phyloP scores from a whole-genome alignment of 176 grass and related monocot genomes.

The Thalia dealbata region DNA sequence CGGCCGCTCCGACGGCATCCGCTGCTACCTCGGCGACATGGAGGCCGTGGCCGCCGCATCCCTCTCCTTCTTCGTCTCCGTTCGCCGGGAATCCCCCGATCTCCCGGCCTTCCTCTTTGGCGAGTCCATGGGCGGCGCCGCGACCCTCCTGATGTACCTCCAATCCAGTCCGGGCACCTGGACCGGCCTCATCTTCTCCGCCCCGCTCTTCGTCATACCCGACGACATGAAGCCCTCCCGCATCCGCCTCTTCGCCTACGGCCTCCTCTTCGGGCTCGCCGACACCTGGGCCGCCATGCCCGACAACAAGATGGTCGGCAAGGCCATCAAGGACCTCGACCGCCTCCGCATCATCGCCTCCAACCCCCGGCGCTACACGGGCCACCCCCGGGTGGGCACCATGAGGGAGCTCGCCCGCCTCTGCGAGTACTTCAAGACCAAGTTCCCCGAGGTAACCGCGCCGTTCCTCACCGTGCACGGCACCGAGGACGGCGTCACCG shows the following conservation, averaged over 20 bases:
- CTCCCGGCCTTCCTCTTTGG: conserved; percentile 58
- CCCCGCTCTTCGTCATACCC: conserved; percentile 52
- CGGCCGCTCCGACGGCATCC: conserved; percentile 57
- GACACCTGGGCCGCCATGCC: conserved; percentile 60
- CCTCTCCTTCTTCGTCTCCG: conserved; percentile 50
- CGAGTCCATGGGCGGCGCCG: conserved; percentile 69
- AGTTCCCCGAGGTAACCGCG: conserved; percentile 34
- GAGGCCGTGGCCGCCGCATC: conserved; percentile 46
- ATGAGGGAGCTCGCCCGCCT: conserved; percentile 58
- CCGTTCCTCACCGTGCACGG: conserved; percentile 57
- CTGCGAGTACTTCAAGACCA: conserved; percentile 31
- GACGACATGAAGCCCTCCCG: conserved; percentile 54
- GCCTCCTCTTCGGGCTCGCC: conserved; percentile 55
- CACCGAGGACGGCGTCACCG: conserved; percentile 42
- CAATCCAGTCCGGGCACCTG: conserved; percentile 33
- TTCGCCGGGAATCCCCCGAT: conserved; percentile 24
- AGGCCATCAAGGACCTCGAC: conserved; percentile 30
- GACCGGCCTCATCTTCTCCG: conserved; percentile 55
- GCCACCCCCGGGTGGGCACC: conserved; percentile 45
- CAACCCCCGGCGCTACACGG: conserved; percentile 42
- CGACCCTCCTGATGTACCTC: conserved; percentile 52
- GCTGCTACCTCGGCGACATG: conserved; percentile 59
- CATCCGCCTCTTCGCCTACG: conserved; percentile 41
- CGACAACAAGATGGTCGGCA: conserved; percentile 51
- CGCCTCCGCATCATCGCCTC: conserved; percentile 39